A percentile compares a stretch with the other conserved stretches of the same genome.
phyloP scores from a whole-genome alignment of 306 rosid species.

The Corylus heterophylla region DNA sequence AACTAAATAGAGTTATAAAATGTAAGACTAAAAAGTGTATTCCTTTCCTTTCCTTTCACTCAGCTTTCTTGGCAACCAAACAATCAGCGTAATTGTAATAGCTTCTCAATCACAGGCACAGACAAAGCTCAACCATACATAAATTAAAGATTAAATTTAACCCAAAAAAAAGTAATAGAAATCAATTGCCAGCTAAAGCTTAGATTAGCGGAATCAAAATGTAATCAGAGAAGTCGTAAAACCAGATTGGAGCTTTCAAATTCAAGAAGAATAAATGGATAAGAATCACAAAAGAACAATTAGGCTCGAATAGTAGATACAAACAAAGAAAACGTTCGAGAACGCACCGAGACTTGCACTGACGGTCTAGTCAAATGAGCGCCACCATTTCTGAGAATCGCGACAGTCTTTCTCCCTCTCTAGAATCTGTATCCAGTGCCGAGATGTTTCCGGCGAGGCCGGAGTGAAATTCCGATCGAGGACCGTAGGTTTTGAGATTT shows the following conservation, averaged over 20 bases:
- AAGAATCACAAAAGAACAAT: background rate
- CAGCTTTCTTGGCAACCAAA: slow-evolving; percentile 3
- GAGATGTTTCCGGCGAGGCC: background rate
- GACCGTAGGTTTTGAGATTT: slow-evolving; percentile 25
- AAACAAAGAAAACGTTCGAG: background rate
- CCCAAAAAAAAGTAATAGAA: background rate
- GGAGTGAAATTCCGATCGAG: slow-evolving; percentile 12
- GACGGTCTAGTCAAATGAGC: slow-evolving; percentile 3
- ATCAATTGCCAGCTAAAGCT: background rate
- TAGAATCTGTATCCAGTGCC: background rate
- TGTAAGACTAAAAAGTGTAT: background rate
- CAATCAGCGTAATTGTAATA: background rate
- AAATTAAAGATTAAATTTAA: background rate
- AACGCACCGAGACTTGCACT: slow-evolving; percentile 7
- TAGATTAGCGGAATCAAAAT: background rate
- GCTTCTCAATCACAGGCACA: background rate
- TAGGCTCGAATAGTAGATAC: background rate
- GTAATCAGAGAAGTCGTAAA: background rate
- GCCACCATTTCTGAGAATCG: slow-evolving; percentile 8
- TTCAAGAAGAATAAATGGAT: background rate
- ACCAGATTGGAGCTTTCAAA: background rate
- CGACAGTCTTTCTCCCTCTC: background rate
- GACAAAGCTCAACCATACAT: background rate
- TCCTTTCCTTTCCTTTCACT: background rate
- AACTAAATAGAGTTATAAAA: background rate